Evolutionary conservation across 345 rosid species (phyloP).

Genomic region (Adansonia digitata): DNA sequence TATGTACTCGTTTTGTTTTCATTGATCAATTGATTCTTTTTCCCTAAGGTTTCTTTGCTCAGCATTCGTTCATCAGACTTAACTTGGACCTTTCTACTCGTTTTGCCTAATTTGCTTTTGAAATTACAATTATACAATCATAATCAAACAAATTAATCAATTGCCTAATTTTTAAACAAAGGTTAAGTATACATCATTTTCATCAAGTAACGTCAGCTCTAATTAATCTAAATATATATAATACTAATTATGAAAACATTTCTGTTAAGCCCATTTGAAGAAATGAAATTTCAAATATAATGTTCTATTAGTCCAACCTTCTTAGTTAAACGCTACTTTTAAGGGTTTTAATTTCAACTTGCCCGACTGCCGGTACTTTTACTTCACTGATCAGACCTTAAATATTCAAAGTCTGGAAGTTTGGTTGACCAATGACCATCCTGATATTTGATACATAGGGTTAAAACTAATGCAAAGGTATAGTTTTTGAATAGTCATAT

Average conservation of each 20-base stretch:
- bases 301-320: neutral
- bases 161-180: neutral
- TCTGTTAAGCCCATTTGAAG: neutral
- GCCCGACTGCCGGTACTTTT: neutral
- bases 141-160: too few relatives aligned
- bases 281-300: slow-evolving; percentile 1
- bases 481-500: neutral
- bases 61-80: neutral
- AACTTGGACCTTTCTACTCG: neutral
- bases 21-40: neutral
- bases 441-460: neutral
- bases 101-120: neutral
- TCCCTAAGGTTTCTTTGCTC: neutral
- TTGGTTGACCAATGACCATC: neutral
- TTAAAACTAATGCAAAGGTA: neutral
- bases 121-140: too few relatives aligned
- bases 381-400: neutral
- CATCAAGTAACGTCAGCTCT: neutral
- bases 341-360: neutral
- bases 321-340: neutral
- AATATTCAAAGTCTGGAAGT: neutral
- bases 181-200: neutral
- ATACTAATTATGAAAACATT: neutral
- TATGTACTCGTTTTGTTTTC: neutral
- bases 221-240: neutral